phyloP scores from a whole-genome alignment of 306 rosid species.

The Vicia villosa region DNA sequence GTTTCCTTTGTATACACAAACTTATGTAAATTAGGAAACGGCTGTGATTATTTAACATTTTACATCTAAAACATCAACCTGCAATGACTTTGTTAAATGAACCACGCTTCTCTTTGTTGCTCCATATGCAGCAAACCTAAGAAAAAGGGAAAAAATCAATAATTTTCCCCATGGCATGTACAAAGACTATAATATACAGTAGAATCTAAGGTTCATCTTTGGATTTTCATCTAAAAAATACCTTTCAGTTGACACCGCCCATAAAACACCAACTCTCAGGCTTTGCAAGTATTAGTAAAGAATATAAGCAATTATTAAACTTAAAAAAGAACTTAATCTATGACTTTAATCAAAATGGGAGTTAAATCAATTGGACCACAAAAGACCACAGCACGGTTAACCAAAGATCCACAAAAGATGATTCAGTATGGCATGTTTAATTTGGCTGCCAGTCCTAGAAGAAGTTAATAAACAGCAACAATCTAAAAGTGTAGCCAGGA shows the following conservation, averaged over 20 bases:
- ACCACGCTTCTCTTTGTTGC: conserved; percentile 98
- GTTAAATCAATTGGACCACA: conserved; percentile 1
- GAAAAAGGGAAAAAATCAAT: conserved; percentile 27
- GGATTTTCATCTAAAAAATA: conserved; percentile 33
- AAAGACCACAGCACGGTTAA: background rate
- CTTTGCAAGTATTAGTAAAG: conserved; percentile 16
- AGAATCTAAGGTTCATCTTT: conserved; percentile 1
- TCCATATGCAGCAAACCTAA: conserved; percentile 97
- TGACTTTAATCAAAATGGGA: conserved; percentile 18
- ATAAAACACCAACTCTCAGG: conserved; percentile 12
- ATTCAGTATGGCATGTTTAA: conserved; percentile 7
- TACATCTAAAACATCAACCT: conserved; percentile 54
- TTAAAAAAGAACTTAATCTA: conserved; percentile 27
- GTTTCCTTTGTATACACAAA: background rate
- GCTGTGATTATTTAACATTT: background rate
- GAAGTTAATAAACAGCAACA: conserved; percentile 23
- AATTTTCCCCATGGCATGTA: conserved; percentile 13
- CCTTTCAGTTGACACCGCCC: conserved; percentile 22
- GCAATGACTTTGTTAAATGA: conserved; percentile 92
- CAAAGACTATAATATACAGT: background rate
- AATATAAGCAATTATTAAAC: conserved; percentile 8
- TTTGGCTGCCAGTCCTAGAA: background rate
- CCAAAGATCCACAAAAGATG: conserved; percentile 24
- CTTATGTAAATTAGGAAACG: background rate
- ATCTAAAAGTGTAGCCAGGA: conserved; percentile 9